A percentile compares a stretch with the other conserved stretches of the same genome.
These are phyloP conservation scores for Microdochium paspali DNA, from an alignment of 2,329 filamentous ascomycete genomes.

Conservation along the genomic window DNA sequence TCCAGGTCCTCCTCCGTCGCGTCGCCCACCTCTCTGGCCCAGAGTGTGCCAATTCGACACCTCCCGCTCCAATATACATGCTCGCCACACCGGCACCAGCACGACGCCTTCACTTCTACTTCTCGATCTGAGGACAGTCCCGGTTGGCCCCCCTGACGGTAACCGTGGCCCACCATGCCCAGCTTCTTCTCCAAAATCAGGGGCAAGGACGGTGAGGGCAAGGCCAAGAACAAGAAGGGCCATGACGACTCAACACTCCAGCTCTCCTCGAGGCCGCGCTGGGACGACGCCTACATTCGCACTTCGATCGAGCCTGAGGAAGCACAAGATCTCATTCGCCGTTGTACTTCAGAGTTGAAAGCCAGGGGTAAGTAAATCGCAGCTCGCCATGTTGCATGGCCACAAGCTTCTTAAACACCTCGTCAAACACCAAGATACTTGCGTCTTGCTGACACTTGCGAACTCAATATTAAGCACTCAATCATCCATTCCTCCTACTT, in stretches of 20 bases:
- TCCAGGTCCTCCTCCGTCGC: neutral
- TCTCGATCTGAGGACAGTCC: no score
- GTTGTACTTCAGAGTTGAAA: conserved; percentile 87
- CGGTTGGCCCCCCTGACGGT: neutral
- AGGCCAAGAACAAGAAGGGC: conserved; percentile 53
- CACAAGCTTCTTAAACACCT: no score
- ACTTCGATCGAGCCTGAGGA: conserved; percentile 80
- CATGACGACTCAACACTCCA: conserved; percentile 40
- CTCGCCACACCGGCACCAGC: neutral
- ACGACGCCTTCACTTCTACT: neutral
- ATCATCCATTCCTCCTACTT: conserved; percentile 85
- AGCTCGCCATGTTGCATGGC: no score
- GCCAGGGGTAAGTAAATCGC: conserved; percentile 78
- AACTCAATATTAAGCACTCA: conserved; percentile 52
- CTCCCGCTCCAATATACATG: neutral
- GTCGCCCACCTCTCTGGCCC: neutral
- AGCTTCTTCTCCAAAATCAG: conserved; percentile 58
- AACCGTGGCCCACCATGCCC: conserved; percentile 32
- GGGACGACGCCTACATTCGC: conserved; percentile 82
- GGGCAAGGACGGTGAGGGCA: conserved; percentile 58
- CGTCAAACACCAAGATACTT: neutral
- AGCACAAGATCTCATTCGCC: conserved; percentile 75
- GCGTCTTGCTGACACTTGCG: neutral
- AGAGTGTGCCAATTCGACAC: neutral
- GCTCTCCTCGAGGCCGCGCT: conserved; percentile 61